Evolutionary conservation across 306 rosid species (phyloP).

Genomic region (Boehmeria nivea): DNA sequence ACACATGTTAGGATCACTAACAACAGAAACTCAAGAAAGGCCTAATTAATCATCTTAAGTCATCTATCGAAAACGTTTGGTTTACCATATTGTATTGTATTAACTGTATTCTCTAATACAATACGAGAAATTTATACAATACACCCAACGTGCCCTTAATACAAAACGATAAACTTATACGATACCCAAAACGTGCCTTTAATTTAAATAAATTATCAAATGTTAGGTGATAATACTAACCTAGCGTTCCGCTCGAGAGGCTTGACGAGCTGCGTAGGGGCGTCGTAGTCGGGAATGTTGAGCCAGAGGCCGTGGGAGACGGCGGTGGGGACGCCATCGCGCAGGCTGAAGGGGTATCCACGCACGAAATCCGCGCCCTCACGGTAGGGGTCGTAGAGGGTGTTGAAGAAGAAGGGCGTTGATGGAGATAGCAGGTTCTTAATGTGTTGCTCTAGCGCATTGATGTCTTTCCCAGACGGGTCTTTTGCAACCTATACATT

Average conservation of each 20-base stretch:
- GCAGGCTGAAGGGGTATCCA: conserved; percentile 89
- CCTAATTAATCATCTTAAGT: too few relatives aligned
- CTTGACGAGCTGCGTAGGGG: conserved; percentile 90
- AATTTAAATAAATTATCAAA: too few relatives aligned
- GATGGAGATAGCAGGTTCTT: conserved; percentile 52
- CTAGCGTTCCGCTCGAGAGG: conserved; percentile 82
- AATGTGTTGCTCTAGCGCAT: conserved; percentile 56
- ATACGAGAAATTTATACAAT: too few relatives aligned
- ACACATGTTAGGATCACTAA: too few relatives aligned
- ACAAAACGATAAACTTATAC: too few relatives aligned
- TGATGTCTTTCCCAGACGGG: conserved; percentile 39
- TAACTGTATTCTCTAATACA: too few relatives aligned
- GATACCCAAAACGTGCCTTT: too few relatives aligned
- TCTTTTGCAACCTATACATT: conserved; percentile 42
- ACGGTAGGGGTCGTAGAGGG: conserved; percentile 63
- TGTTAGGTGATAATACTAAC: too few relatives aligned
- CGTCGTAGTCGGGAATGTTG: conserved; percentile 90
- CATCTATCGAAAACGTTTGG: too few relatives aligned
- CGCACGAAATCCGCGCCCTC: conserved; percentile 84
- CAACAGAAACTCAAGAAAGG: background rate
- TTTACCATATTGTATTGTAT: too few relatives aligned
- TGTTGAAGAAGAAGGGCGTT: conserved; percentile 53
- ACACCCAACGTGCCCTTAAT: too few relatives aligned
- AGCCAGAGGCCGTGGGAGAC: conserved; percentile 91
- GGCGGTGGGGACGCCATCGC: conserved; percentile 79